These are phyloP conservation scores for Perkinsus chesapeaki DNA, from an alignment of 169 alveolate species.

Conservation along the genomic window DNA sequence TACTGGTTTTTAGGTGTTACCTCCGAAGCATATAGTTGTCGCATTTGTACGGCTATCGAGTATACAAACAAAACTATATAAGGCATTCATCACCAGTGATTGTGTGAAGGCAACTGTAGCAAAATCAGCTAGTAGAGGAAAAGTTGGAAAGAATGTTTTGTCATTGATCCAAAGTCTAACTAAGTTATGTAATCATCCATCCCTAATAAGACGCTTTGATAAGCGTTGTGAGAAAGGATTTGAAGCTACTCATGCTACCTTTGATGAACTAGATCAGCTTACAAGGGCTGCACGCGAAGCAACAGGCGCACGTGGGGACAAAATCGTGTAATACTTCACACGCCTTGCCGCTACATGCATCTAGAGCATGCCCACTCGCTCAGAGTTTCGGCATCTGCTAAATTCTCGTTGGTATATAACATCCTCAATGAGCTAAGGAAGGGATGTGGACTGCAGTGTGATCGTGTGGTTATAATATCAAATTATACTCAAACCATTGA, in stretches of 20 bases:
- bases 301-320: not conserved
- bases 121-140: not conserved
- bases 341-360: not conserved
- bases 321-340: not conserved
- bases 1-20: slow-evolving; percentile 42
- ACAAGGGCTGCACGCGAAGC: not conserved
- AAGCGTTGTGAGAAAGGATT: slow-evolving; percentile 26
- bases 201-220: slow-evolving; percentile 17
- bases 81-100: not conserved
- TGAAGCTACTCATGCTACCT: slow-evolving; percentile 20
- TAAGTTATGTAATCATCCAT: slow-evolving; percentile 79
- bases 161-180: slow-evolving; percentile 61
- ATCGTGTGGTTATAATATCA: slow-evolving; percentile 78
- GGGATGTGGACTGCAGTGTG: slow-evolving; percentile 51
- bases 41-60: not conserved
- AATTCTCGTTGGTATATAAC: slow-evolving; percentile 15
- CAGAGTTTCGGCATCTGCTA: not conserved
- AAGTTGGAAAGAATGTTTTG: slow-evolving; percentile 47
- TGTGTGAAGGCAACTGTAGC: not conserved
- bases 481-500: slow-evolving; percentile 83
- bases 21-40: slow-evolving; percentile 66
- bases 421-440: slow-evolving; percentile 44
- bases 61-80: not conserved
- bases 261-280: not conserved
- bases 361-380: not conserved